Evolutionary conservation across 2,329 filamentous ascomycete species (phyloP), one percentile per base, ranked within the genome.

Genomic region (Aspergillus sp.): DNA sequence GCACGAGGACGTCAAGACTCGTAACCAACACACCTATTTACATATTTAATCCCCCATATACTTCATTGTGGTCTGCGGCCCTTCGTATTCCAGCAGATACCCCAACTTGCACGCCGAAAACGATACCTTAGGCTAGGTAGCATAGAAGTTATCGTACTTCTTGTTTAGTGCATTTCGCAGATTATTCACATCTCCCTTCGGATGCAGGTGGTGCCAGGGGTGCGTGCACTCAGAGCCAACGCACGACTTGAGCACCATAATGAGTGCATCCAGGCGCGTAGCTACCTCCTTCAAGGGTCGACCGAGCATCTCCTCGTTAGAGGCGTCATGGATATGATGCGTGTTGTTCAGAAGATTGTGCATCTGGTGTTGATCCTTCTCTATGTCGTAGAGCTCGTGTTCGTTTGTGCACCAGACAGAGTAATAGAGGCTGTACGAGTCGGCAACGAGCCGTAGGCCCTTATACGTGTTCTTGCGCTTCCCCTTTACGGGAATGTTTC

Each of bases 241-340:
- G 53, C 76, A 80, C 3, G 71, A 71, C 55, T 80, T 80, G 15
- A 76, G 60, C 1, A 78, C 71, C 38, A 80, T 57, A 29, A 78
- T 60, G 1, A 80, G 60, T 2, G 73, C 60, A 39, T 80, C 75
- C 0, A 81, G 63, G 2, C 74, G 67, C 14, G 61, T 55, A 3
- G 69, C 44, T 1, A 75, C 58, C 32, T 66, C 61, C 4, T 41
- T 29, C 0, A 48, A 30, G n/a, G 41, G 38, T 3, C 48, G 44
- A n/a, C n/a, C n/a, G n/a, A n/a, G n/a, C n/a, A n/a, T n/a, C n/a
- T n/a, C n/a, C n/a, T n/a, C n/a, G n/a, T n/a, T n/a, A n/a, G n/a
- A n/a, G n/a, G n/a, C n/a, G n/a, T n/a, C n/a, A n/a, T n/a, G n/a
- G n/a, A n/a, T n/a, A n/a, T n/a, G n/a, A n/a, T n/a, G n/a, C n/a